Percentiles rank a stretch among this genome's conserved stretches.
Evolutionary conservation across 495 filamentous ascomycete species (phyloP).

Genomic region (Penicillium daleae): DNA sequence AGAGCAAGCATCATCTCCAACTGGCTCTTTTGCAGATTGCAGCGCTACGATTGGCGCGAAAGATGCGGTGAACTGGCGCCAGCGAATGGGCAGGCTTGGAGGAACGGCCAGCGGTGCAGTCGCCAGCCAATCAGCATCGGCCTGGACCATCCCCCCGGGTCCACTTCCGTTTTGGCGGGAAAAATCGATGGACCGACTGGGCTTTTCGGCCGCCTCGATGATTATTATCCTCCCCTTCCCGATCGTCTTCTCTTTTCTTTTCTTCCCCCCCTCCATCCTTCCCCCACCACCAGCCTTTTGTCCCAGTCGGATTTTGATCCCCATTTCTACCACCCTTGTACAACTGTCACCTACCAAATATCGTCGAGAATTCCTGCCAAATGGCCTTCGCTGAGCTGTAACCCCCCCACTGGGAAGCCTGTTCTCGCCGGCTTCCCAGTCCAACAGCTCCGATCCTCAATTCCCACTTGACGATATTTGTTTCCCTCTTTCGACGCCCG

Average conservation of each 20-base stretch:
- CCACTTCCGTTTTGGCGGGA: conserved; percentile 32
- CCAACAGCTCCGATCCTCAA: conserved; percentile 72
- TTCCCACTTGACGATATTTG: conserved; percentile 76
- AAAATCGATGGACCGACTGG: conserved; percentile 38
- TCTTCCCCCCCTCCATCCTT: conserved; percentile 30
- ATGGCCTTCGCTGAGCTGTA: conserved; percentile 94
- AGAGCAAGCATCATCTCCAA: background rate
- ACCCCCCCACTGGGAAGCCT: conserved; percentile 76
- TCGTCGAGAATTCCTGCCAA: conserved; percentile 82
- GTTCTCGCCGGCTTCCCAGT: conserved; percentile 72
- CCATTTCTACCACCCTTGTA: conserved; percentile 5
- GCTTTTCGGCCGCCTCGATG: conserved; percentile 37
- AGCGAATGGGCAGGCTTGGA: conserved; percentile 35
- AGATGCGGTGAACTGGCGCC: conserved; percentile 45
- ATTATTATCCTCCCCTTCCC: too few relatives aligned
- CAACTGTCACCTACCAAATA: conserved; percentile 52
- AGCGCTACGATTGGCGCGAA: conserved; percentile 19
- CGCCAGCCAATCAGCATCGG: conserved; percentile 30
- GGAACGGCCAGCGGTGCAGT: background rate
- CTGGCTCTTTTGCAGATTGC: background rate
- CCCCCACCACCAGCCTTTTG: conserved; percentile 21
- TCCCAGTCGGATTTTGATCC: conserved; percentile 28
- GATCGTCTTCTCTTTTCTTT: conserved; percentile 22
- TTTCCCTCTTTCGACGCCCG: conserved; percentile 59
- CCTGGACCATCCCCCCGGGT: conserved; percentile 1